A percentile compares a stretch with the other conserved stretches of the same genome.
Evolutionary conservation across 768 basidiomycete genomes (phyloP).

Genomic region (Amanita pseudoporphyria): DNA sequence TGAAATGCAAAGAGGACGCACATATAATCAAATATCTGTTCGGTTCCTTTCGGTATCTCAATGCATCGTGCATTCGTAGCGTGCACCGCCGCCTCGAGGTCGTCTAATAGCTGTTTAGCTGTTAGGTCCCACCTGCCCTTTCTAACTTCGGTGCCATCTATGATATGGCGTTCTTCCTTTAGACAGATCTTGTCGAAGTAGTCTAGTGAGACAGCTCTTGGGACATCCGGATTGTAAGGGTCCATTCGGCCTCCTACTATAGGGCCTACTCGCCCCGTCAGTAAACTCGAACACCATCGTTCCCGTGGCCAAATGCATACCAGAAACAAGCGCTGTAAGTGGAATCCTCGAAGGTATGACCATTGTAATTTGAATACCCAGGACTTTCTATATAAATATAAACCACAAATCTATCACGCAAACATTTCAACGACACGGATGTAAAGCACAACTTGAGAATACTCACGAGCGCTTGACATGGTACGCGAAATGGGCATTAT

Average conservation of each 20-base stretch:
- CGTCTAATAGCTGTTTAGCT: neutral
- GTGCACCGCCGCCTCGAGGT: neutral
- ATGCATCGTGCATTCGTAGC: slow-evolving; percentile 10
- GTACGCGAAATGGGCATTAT: slow-evolving; percentile 6
- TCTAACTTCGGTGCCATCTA: neutral
- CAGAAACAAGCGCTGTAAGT: neutral
- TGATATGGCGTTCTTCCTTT: slow-evolving; percentile 1
- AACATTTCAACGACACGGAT: neutral
- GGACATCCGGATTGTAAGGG: neutral
- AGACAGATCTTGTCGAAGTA: slow-evolving; percentile 9
- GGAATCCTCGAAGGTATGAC: slow-evolving; percentile 5
- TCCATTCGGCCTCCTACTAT: slow-evolving; percentile 6
- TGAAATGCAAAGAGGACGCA: too few relatives aligned
- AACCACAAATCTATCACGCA: slow-evolving; percentile 5
- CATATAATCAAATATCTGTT: too few relatives aligned
- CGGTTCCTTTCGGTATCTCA: slow-evolving; percentile 4
- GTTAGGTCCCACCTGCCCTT: too few relatives aligned
- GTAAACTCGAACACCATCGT: too few relatives aligned
- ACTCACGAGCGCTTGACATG: slow-evolving; percentile 6
- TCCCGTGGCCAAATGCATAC: neutral
- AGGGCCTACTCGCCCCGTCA: neutral
- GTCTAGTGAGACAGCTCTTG: too few relatives aligned
- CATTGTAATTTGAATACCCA: neutral
- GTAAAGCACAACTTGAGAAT: neutral
- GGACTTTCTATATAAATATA: slow-evolving; percentile 4